Conservation (phyloP, 148 eudicot genomes). For the Limonium bicolor region DNA sequence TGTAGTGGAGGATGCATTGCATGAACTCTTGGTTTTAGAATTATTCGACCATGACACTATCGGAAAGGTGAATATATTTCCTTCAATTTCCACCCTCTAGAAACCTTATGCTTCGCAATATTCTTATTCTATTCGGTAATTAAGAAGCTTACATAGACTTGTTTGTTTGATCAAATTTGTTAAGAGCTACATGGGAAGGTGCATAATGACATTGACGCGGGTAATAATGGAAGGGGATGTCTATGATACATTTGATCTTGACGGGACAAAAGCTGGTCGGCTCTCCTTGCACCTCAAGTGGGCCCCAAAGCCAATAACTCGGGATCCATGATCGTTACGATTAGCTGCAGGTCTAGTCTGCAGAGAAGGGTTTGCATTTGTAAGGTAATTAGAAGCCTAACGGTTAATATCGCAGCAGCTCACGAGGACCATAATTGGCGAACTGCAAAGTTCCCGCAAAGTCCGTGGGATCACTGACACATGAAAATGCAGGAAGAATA, state of each 20-base stretch:
- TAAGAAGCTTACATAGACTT: no score
- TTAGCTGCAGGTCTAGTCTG: no score
- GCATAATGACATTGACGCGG: slow-evolving; percentile 30
- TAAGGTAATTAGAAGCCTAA: no score
- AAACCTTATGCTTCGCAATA: neutral
- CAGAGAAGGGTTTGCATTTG: no score
- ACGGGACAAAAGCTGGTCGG: slow-evolving; percentile 25
- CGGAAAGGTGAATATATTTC: no score
- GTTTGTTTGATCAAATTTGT: no score
- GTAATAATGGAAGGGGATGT: slow-evolving; percentile 24
- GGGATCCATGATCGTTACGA: slow-evolving; percentile 11
- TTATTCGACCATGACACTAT: slow-evolving; percentile 84
- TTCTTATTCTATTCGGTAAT: neutral
- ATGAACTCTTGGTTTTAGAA: slow-evolving; percentile 58
- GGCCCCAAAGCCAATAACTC: slow-evolving; percentile 20
- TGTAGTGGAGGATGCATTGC: slow-evolving; percentile 82
- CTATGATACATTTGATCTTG: slow-evolving; percentile 22
- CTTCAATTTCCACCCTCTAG: neutral
- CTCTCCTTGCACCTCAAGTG: slow-evolving; percentile 36
- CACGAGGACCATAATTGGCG: no score
- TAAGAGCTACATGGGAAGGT: slow-evolving; percentile 32
- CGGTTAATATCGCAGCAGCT: no score
- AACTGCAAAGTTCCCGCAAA: no score
- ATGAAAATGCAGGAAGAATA: no score
- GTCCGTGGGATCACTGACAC: no score